Conservation (phyloP, 2,329 filamentous ascomycete genomes). For the Exophiala calicioides region DNA sequence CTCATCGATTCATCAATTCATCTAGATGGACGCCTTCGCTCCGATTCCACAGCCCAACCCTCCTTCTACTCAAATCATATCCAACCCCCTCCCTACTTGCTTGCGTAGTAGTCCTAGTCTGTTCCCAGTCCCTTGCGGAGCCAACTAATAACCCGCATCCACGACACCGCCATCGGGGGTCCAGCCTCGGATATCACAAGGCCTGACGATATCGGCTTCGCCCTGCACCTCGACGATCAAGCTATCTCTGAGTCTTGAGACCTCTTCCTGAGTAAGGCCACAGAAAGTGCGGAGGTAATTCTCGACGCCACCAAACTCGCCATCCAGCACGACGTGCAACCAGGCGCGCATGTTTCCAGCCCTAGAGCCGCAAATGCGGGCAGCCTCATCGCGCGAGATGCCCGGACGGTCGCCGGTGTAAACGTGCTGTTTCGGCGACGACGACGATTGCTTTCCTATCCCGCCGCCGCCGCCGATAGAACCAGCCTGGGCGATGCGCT, state of each 20-base stretch:
- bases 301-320: conserved; percentile 30
- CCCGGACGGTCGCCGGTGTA: conserved; percentile 11
- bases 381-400: conserved; percentile 28
- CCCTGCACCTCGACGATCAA: conserved; percentile 25
- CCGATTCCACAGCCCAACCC: no score
- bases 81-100: no score
- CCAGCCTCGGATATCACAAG: conserved; percentile 23
- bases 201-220: conserved; percentile 14
- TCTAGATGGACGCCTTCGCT: no score
- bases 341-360: conserved; percentile 31
- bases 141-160: conserved; percentile 17
- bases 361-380: conserved; percentile 27
- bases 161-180: conserved; percentile 27
- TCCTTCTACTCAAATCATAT: no score
- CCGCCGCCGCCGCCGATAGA: conserved; percentile 18
- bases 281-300: conserved; percentile 26
- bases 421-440: no score
- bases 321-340: conserved; percentile 26
- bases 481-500: conserved; percentile 25
- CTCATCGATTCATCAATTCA: no score
- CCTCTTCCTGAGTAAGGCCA: conserved; percentile 27
- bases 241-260: conserved; percentile 21
- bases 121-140: neutral
- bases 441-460: no score
- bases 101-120: no score